Percentiles rank a stretch among this genome's conserved stretches.
Evolutionary conservation across 2,329 filamentous ascomycete genomes (phyloP).

Genomic region (Phaeosphaeria sp.): DNA sequence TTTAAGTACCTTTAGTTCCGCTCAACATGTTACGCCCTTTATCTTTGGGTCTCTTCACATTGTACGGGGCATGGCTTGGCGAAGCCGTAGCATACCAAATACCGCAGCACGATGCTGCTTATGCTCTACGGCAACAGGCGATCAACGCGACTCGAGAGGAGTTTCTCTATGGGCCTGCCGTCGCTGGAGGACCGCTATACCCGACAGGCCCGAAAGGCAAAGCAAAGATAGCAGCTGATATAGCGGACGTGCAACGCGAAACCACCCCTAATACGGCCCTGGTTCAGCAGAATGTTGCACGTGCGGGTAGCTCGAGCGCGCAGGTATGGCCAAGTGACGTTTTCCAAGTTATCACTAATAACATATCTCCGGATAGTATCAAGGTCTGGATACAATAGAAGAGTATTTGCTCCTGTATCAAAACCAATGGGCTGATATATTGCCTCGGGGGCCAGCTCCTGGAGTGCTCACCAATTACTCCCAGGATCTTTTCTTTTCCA

Average conservation of each 20-base stretch:
- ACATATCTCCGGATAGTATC: background rate
- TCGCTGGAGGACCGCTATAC: background rate
- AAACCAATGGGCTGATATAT: background rate
- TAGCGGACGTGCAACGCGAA: background rate
- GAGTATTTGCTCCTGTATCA: background rate
- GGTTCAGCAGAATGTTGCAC: background rate
- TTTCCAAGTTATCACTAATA: background rate
- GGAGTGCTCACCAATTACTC: constrained; percentile 19
- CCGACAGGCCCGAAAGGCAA: background rate
- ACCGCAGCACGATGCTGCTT: background rate
- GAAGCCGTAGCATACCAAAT: background rate
- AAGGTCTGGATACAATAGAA: background rate
- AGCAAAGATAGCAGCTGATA: background rate
- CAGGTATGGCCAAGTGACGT: background rate
- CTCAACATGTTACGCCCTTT: background rate
- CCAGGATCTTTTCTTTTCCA: constrained; percentile 19
- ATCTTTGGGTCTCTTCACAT: background rate
- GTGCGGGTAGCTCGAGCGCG: background rate
- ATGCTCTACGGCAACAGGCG: background rate
- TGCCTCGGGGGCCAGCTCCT: background rate
- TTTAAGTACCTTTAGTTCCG: background rate
- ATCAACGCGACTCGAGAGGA: background rate
- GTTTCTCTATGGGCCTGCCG: background rate
- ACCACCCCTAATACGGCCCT: background rate
- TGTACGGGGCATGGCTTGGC: background rate